These are phyloP conservation scores for Oryza glaberrima DNA, from an alignment of 176 grass and related monocot genomes.

Conservation along the genomic window DNA sequence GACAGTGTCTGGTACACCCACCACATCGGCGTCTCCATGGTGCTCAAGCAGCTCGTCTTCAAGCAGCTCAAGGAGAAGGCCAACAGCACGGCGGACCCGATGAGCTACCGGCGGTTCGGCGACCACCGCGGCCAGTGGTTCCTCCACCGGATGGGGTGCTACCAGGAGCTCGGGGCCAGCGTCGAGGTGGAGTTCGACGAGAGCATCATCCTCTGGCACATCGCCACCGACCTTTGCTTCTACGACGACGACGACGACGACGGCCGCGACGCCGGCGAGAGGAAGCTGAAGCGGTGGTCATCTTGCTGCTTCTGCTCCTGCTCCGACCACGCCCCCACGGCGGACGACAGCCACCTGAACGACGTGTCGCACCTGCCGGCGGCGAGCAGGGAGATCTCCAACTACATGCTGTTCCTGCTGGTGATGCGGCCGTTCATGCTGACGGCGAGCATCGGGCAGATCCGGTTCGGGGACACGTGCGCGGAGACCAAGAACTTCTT, in stretches of 20 bases:
- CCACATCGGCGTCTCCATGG: background rate
- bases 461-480: no score
- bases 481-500: no score
- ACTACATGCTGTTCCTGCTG: no score
- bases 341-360: background rate
- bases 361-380: background rate
- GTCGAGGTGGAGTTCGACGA: background rate
- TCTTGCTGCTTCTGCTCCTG: background rate
- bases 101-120: background rate
- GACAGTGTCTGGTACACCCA: background rate
- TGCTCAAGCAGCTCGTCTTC: background rate
- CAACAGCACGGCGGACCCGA: background rate
- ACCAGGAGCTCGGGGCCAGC: background rate
- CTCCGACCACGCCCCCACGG: background rate
- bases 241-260: background rate
- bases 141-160: background rate
- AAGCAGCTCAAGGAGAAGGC: background rate
- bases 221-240: background rate
- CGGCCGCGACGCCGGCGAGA: background rate
- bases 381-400: background rate
- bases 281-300: background rate
- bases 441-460: no score
- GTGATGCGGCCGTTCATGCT: no score
- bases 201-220: constrained; percentile 1
- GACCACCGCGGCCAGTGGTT: background rate